Evolutionary conservation across 371 early-diverging fungal species (phyloP), one percentile per base, ranked within the genome.

Genomic region (Mucor sp.): DNA sequence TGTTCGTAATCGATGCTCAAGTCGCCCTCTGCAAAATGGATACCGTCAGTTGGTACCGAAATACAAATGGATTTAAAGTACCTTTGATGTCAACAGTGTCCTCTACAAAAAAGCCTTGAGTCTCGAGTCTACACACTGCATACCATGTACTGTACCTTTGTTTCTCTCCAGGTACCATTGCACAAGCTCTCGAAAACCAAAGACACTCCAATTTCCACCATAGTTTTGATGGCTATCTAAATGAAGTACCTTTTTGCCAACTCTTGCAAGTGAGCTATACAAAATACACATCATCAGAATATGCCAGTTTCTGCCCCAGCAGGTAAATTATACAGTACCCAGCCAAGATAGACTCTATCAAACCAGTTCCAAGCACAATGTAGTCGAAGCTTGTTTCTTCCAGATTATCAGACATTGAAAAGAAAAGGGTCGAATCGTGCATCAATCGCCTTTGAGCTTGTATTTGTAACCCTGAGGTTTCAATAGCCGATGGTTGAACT

Each of bases 341-440:
- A 21, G 96, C 94, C 6, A 96, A 66, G 23, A 96, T 90, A 43
- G 96, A 90, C 71, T 99, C 95, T 35, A 88, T 78, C 17, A 96
- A 79, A 2, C 97, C 97, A 0, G 99, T 98, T 30, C 99, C 99
- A 7, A 96, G 80, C 15, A 95, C 82, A 57, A 94, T 88, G 62
- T 83, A 87, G 60, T 95, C 95, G 71, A 90, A 94, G 55, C 82
- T 72, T 32, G 86, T 86, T 35, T 88, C 81, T 60, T 82, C 79
- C 17, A 82, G 68, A 32, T 19, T 48, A 23, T 75, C 71, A 50
- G 37, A 19, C 69, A 72, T 72, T 33, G 43, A 15, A 19, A 44
- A 44, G n/a, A 43, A 37, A 37, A 37, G 14, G 37, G 37, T 37
- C 37, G 6, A 19, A 6, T n/a, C 6, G 44, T n/a, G 44, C 44